Percentiles rank a stretch among this genome's conserved stretches.
Conservation (phyloP, 768 basidiomycete genomes). For the Rhodotorula taiwanensis region DNA sequence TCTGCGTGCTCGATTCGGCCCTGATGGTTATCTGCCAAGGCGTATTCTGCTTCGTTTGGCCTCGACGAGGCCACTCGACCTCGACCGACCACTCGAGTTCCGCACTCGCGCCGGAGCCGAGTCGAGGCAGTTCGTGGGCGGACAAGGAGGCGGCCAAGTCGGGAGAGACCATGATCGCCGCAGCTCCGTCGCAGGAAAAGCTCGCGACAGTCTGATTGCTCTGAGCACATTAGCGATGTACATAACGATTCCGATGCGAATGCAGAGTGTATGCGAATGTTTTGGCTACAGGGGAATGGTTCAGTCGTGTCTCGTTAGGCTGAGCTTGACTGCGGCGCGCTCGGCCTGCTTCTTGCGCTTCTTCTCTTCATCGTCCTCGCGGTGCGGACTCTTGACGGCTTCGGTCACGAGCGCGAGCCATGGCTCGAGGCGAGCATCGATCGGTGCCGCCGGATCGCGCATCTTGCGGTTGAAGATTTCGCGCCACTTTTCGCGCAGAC, state of each 20-base stretch:
- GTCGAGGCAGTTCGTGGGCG: too few relatives aligned
- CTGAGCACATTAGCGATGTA: too few relatives aligned
- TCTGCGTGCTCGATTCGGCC: constrained; percentile 20
- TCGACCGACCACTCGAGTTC: too few relatives aligned
- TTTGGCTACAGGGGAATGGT: neutral
- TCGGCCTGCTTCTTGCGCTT: constrained; percentile 2
- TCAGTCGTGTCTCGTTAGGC: constrained; percentile 11
- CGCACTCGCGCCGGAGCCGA: too few relatives aligned
- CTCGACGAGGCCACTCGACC: neutral
- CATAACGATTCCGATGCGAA: neutral
- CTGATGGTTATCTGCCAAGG: constrained; percentile 23
- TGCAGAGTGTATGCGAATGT: neutral
- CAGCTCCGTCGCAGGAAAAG: neutral
- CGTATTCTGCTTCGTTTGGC: constrained; percentile 11
- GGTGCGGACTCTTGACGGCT: constrained; percentile 27
- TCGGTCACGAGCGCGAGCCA: constrained; percentile 32
- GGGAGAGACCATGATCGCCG: too few relatives aligned
- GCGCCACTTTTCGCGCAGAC: constrained; percentile 53
- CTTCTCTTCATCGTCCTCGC: constrained; percentile 37
- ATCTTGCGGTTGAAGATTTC: constrained; percentile 33
- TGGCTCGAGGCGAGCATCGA: constrained; percentile 14
- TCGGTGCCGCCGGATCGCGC: constrained; percentile 27
- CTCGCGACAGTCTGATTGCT: too few relatives aligned
- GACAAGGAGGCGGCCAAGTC: too few relatives aligned
- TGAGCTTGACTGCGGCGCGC: constrained; percentile 19